Percentiles rank a stretch among this genome's conserved stretches.
Conservation (phyloP, 163 green algal species). For the Scenedesmus sp. region DNA sequence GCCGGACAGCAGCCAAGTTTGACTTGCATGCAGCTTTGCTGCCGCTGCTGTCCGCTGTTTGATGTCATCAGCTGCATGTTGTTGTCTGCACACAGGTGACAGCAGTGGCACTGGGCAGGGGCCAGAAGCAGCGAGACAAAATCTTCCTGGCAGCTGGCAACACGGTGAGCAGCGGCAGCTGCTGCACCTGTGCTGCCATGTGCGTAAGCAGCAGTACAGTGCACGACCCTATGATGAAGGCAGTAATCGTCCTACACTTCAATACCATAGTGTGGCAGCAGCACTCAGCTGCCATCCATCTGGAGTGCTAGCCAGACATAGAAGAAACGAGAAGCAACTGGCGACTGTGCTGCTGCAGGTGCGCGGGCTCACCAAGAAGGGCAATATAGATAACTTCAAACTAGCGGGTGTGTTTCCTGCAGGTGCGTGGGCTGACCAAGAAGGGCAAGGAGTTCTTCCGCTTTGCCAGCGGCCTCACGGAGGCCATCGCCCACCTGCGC, state of each 20-base stretch:
- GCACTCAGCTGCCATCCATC: too few relatives aligned
- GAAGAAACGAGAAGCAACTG: too few relatives aligned
- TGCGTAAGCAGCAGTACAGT: background rate
- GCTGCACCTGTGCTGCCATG: background rate
- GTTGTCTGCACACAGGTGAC: slow-evolving; percentile 61
- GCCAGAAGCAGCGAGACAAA: slow-evolving; percentile 68
- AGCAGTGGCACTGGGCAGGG: slow-evolving; percentile 67
- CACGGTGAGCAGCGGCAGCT: slow-evolving; percentile 48
- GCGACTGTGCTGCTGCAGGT: too few relatives aligned
- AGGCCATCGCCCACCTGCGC: slow-evolving; percentile 57
- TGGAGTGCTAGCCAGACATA: too few relatives aligned
- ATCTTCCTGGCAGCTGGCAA: slow-evolving; percentile 75
- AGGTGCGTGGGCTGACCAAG: slow-evolving; percentile 77
- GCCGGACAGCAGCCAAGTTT: too few relatives aligned
- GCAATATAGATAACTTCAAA: background rate
- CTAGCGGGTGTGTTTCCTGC: background rate
- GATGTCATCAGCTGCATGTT: background rate
- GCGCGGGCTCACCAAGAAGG: too few relatives aligned
- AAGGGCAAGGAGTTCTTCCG: slow-evolving; percentile 88
- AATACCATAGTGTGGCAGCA: too few relatives aligned
- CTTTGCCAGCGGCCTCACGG: slow-evolving; percentile 75
- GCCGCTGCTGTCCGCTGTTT: background rate
- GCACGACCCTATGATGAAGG: too few relatives aligned
- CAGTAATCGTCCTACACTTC: too few relatives aligned
- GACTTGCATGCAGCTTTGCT: too few relatives aligned